A percentile compares a stretch with the other conserved stretches of the same genome.
These are phyloP conservation scores for Sporobolomyces phaffii DNA, from an alignment of 768 basidiomycete genomes.

Conservation along the genomic window DNA sequence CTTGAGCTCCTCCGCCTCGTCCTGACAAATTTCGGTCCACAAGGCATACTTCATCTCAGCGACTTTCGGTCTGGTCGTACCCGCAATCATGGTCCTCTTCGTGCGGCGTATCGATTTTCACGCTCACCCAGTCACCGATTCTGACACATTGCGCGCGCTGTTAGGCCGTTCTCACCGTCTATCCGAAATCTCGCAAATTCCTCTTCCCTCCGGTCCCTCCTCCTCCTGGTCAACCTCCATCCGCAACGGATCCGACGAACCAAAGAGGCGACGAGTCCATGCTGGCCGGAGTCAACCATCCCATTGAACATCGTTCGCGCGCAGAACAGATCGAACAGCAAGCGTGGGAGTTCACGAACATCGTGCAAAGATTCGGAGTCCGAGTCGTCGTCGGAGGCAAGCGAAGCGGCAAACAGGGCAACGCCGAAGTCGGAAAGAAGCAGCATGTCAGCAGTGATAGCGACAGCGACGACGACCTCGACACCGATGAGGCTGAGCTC, in stretches of 20 bases:
- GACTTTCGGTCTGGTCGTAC: conserved; percentile 46
- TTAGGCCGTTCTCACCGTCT: conserved; percentile 42
- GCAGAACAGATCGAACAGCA: conserved; percentile 49
- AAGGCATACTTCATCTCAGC: conserved; percentile 47
- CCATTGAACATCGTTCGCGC: conserved; percentile 46
- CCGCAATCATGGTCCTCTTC: conserved; percentile 44
- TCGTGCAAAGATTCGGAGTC: conserved; percentile 39
- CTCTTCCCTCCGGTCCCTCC: conserved; percentile 48
- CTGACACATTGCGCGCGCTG: background rate
- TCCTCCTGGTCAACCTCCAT: conserved; percentile 45
- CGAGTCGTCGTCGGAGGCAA: conserved; percentile 43
- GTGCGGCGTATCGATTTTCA: conserved; percentile 28
- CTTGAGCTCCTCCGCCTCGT: too few relatives aligned
- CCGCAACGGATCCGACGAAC: conserved; percentile 49
- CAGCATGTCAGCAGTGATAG: conserved; percentile 4
- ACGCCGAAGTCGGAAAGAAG: conserved; percentile 39
- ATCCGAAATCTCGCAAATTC: conserved; percentile 44
- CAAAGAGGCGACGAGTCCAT: conserved; percentile 47
- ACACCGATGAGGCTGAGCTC: conserved; percentile 19
- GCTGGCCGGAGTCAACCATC: conserved; percentile 45
- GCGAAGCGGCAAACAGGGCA: conserved; percentile 44
- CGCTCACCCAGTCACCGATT: background rate
- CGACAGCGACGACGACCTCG: conserved; percentile 37
- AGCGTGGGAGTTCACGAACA: conserved; percentile 47
- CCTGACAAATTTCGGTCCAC: background rate